Evolutionary conservation across 2,329 filamentous ascomycete genomes (phyloP).

Genomic region (Pseudohalonectria lignicola): DNA sequence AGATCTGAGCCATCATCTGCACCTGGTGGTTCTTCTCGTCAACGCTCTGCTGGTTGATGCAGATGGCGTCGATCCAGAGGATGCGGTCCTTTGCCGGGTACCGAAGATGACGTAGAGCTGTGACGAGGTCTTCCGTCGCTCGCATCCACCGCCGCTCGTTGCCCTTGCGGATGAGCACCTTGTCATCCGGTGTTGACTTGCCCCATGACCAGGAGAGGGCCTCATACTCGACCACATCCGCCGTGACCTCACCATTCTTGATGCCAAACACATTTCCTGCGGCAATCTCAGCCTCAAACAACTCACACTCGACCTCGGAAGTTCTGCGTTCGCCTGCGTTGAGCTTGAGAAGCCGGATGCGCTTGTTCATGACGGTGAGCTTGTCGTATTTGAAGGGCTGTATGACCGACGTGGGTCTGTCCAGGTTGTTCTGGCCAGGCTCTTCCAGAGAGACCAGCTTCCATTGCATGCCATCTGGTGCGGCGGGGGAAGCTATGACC

Average conservation of each 20-base stretch:
- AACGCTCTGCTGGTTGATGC: slow-evolving; percentile 8
- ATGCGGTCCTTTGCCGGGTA: slow-evolving; percentile 1
- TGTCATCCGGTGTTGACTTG: background rate
- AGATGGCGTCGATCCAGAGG: slow-evolving; percentile 21
- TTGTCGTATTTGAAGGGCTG: background rate
- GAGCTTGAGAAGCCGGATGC: background rate
- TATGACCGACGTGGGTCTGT: no score
- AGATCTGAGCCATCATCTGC: slow-evolving; percentile 21
- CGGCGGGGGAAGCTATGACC: no score
- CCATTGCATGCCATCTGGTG: no score
- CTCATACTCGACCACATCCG: background rate
- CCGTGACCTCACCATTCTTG: background rate
- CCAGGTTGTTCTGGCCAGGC: no score
- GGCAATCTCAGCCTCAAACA: background rate
- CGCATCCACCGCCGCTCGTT: background rate
- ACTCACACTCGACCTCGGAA: background rate
- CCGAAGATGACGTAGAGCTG: background rate
- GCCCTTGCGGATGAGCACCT: background rate
- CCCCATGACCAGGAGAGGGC: background rate
- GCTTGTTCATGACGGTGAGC: background rate
- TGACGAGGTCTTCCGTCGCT: background rate
- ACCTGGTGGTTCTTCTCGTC: slow-evolving; percentile 21
- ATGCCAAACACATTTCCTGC: background rate
- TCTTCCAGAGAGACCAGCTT: no score
- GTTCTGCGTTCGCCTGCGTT: background rate